Conservation (phyloP, 768 basidiomycete species). For the Harrya chromipes region DNA sequence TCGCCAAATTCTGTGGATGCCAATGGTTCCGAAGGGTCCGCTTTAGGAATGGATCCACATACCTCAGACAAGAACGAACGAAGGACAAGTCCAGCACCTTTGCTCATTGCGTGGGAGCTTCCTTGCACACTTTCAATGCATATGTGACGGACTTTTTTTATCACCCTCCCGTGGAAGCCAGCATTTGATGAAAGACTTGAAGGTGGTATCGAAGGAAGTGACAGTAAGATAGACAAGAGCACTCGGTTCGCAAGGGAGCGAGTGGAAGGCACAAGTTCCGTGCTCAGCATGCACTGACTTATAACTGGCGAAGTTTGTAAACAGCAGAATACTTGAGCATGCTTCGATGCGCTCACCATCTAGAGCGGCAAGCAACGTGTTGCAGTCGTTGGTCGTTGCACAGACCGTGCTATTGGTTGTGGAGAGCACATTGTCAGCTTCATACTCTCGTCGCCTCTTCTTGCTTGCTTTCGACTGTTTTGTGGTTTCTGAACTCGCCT, state of each 20-base stretch:
- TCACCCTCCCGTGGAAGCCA: slow-evolving; percentile 44
- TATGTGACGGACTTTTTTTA: slow-evolving; percentile 44
- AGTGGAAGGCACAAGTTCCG: slow-evolving; percentile 48
- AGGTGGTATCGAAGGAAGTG: slow-evolving; percentile 53
- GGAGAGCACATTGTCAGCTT: slow-evolving; percentile 73
- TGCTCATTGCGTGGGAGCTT: slow-evolving; percentile 57
- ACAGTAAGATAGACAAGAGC: slow-evolving; percentile 53
- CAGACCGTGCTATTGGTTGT: slow-evolving; percentile 45
- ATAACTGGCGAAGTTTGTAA: slow-evolving; percentile 42
- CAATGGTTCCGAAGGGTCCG: neutral
- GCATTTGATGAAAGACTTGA: slow-evolving; percentile 53
- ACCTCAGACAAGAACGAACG: slow-evolving; percentile 36
- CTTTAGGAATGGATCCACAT: slow-evolving; percentile 10
- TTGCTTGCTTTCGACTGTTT: slow-evolving; percentile 51
- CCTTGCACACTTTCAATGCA: slow-evolving; percentile 52
- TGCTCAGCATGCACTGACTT: slow-evolving; percentile 44
- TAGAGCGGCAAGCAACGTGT: slow-evolving; percentile 50
- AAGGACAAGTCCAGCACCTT: slow-evolving; percentile 55
- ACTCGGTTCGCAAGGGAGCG: slow-evolving; percentile 60
- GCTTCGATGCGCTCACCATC: slow-evolving; percentile 45
- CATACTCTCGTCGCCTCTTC: slow-evolving; percentile 67
- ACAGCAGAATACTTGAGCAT: neutral
- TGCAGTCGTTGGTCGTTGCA: slow-evolving; percentile 46
- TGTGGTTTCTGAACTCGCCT: slow-evolving; percentile 19
- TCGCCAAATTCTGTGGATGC: slow-evolving; percentile 13